These are phyloP conservation scores for Backusella macrospora DNA, from an alignment of 192 early-diverging fungal species.

Conservation along the genomic window DNA sequence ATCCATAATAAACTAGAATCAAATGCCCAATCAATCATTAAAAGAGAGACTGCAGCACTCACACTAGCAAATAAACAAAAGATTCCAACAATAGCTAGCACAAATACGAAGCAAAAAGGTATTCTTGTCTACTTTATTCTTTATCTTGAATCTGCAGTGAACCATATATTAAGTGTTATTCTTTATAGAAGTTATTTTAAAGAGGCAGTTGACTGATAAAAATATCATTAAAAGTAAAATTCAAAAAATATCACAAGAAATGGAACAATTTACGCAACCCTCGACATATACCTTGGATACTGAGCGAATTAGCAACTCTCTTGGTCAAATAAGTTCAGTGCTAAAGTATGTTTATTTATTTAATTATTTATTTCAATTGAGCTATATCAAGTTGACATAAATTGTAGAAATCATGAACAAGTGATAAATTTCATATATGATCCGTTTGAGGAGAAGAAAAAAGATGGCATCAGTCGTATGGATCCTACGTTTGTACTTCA, in stretches of 20 bases:
- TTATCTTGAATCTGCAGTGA: too few species aligned
- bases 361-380: background rate
- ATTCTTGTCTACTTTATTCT: background rate
- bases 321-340: background rate
- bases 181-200: background rate
- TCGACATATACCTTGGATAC: background rate
- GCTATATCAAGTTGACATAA: background rate
- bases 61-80: background rate
- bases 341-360: constrained; percentile 3
- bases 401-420: constrained; percentile 9
- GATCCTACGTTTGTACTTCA: background rate
- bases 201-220: background rate
- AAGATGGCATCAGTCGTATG: background rate
- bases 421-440: background rate
- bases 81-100: background rate
- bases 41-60: background rate
- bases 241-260: background rate
- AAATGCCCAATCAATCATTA: background rate
- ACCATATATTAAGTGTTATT: too few species aligned
- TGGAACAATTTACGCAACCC: background rate
- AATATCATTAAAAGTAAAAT: background rate
- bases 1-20: background rate
- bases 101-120: background rate
- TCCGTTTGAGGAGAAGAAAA: constrained; percentile 9
- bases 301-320: background rate